These are phyloP conservation scores for Isabelozyma heimii DNA, from an alignment of 805 yeast genomes.

Conservation along the genomic window DNA sequence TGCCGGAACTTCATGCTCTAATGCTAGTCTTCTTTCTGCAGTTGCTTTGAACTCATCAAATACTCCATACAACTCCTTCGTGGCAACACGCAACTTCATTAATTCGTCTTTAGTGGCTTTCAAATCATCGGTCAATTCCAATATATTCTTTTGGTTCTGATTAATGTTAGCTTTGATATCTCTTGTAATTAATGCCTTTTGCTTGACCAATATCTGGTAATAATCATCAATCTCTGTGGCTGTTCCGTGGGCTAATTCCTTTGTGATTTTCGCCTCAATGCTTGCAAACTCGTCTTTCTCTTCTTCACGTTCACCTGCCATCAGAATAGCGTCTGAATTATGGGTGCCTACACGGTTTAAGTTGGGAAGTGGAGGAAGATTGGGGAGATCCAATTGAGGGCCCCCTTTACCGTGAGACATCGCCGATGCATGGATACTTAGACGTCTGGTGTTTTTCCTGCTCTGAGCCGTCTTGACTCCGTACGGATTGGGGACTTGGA, in stretches of 20 bases:
- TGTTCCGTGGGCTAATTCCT: constrained; percentile 58
- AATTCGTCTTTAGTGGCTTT: constrained; percentile 63
- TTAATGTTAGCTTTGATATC: constrained; percentile 60
- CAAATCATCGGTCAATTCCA: constrained; percentile 59
- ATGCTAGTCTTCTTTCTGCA: constrained; percentile 55
- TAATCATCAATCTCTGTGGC: constrained; percentile 73
- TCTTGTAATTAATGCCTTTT: constrained; percentile 48
- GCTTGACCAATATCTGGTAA: constrained; percentile 49
- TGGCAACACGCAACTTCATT: constrained; percentile 55
- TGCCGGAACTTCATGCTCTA: constrained; percentile 33
- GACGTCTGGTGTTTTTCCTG: constrained; percentile 24
- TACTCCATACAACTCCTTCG: constrained; percentile 59
- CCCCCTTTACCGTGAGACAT: constrained; percentile 25
- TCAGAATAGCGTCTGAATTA: constrained; percentile 2
- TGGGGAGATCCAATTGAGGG: constrained; percentile 18
- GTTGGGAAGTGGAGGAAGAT: constrained; percentile 32
- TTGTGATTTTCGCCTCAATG: constrained; percentile 16
- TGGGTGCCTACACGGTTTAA: constrained; percentile 3
- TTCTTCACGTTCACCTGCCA: constrained; percentile 3
- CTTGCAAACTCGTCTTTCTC: constrained; percentile 6
- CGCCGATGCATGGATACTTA: constrained; percentile 41
- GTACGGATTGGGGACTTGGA: constrained; percentile 14
- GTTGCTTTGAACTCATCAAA: constrained; percentile 56
- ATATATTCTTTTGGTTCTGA: constrained; percentile 60
- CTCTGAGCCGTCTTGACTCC: constrained; percentile 3